Percentiles rank a stretch among this genome's conserved stretches.
These are phyloP conservation scores for Hanseniaspora hatyaiensis DNA, from an alignment of 805 yeast genomes.

Conservation along the genomic window DNA sequence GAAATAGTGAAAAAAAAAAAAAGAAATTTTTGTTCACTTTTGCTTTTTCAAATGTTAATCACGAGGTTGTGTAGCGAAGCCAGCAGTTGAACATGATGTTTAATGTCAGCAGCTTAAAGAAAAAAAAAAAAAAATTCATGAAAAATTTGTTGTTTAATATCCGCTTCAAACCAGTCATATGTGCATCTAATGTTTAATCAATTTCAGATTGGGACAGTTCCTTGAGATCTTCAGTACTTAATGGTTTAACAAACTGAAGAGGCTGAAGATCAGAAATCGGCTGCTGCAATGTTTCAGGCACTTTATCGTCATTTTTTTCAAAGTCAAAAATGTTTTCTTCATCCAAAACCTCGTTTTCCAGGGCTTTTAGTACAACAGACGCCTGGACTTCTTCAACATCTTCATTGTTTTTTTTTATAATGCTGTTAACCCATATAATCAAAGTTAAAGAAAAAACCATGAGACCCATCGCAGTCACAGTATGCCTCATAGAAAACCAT, in stretches of 20 bases:
- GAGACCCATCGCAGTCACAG: constrained; percentile 60
- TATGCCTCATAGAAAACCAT: constrained; percentile 89
- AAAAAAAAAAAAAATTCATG: constrained; percentile 1
- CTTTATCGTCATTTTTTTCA: constrained; percentile 19
- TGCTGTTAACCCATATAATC: constrained; percentile 40
- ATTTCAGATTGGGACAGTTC: constrained; percentile 8
- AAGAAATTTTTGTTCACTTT: background rate
- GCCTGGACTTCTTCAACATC: constrained; percentile 3
- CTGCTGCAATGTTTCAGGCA: constrained; percentile 23
- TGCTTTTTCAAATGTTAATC: too few relatives aligned
- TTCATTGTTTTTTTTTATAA: constrained; percentile 30
- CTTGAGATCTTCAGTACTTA: background rate
- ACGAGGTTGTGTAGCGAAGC: too few relatives aligned
- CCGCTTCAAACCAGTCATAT: background rate
- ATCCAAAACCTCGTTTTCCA: constrained; percentile 14
- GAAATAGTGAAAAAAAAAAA: background rate
- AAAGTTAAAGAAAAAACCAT: constrained; percentile 39
- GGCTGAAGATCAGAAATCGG: constrained; percentile 21
- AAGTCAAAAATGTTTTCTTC: background rate
- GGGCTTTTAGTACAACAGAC: constrained; percentile 12
- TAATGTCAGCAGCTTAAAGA: background rate
- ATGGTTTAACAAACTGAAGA: background rate
- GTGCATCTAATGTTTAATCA: background rate
- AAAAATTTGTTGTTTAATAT: background rate
- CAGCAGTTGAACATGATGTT: background rate